Evolutionary conservation across 2,329 filamentous ascomycete genomes (phyloP), one percentile per base, ranked within the genome.

Genomic region (Neopestalotiopsis sp.): DNA sequence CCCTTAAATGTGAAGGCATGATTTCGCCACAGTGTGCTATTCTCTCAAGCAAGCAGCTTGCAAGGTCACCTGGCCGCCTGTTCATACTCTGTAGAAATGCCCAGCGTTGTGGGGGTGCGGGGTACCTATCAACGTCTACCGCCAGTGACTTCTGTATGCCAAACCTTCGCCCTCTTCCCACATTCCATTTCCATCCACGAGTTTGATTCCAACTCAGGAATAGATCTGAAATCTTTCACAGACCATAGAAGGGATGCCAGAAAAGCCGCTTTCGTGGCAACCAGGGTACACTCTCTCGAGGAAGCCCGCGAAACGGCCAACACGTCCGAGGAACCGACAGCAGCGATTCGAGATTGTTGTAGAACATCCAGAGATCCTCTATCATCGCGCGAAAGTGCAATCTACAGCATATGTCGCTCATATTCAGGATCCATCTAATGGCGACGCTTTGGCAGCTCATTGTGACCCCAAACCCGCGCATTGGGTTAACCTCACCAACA

Each of bases 301-400:
- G 38, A 64, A 64, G 42, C 61, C 61, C 12, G 38, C 38, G 30
- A 64, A 64, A 64, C 30, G 38, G 32, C 24, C 61, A 9, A 52
- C 45, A n/a, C 45, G 45, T 24, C 45, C 4, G 5, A 52, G 45
- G 17, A 52, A 52, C n/a, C 14, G 20, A 17, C 45, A 17, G n/a
- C 45, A 52, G 17, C 45, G 17, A 6, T 52, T 52, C 45, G 45
- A 52, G 45, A 52, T 52, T 30, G 14, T 64, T 14, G 61, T 42
- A 64, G 61, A 38, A 32, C 38, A 28, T 20, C 30, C 38, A 64
- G 20, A 38, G 45, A 52, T 3, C 45, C 1, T 52, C 6, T 6
- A 12, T 52, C n/a, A 17, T 17, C 17, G 9, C 3, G n/a, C 17
- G n/a, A 52, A 17, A 20, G 45, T 1, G n/a, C 45, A 20, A n/a